Evolutionary conservation across 768 basidiomycete genomes (phyloP).

Genomic region (Psilocybe cyanescens): DNA sequence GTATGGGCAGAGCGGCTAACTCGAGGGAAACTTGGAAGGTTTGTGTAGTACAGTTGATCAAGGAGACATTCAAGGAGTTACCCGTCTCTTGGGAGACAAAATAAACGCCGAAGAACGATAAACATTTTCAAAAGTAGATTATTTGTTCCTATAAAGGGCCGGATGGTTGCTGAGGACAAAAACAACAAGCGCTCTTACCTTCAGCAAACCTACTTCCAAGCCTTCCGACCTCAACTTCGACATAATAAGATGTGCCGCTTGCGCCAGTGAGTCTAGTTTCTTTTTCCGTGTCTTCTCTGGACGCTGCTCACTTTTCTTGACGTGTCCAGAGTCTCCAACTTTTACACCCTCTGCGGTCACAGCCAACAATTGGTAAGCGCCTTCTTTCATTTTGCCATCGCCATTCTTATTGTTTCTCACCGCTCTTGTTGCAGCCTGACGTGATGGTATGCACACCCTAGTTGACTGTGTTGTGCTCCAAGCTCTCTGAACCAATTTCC

Average conservation of each 20-base stretch:
- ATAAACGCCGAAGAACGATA: too few relatives aligned
- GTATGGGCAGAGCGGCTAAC: too few relatives aligned
- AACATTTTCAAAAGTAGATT: too few relatives aligned
- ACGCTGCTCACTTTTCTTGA: slow-evolving; percentile 22
- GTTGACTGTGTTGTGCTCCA: not conserved
- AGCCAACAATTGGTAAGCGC: slow-evolving; percentile 16
- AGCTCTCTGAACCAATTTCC: not conserved
- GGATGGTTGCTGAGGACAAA: too few relatives aligned
- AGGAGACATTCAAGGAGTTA: too few relatives aligned
- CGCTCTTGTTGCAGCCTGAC: slow-evolving; percentile 28
- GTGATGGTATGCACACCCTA: slow-evolving; percentile 25
- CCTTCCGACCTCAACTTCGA: too few relatives aligned
- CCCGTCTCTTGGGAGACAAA: too few relatives aligned
- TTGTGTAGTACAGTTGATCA: too few relatives aligned
- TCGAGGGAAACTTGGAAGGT: too few relatives aligned
- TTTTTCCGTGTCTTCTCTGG: slow-evolving; percentile 9
- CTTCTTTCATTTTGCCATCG: not conserved
- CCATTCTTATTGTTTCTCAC: not conserved
- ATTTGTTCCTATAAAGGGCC: too few relatives aligned
- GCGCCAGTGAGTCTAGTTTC: slow-evolving; percentile 47
- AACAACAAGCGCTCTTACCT: too few relatives aligned
- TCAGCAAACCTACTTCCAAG: too few relatives aligned
- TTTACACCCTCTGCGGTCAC: slow-evolving; percentile 54
- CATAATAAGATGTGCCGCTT: slow-evolving; percentile 48
- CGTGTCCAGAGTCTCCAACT: slow-evolving; percentile 44